Conservation (phyloP, 257 asterid species). For the Przewalskia tangutica region DNA sequence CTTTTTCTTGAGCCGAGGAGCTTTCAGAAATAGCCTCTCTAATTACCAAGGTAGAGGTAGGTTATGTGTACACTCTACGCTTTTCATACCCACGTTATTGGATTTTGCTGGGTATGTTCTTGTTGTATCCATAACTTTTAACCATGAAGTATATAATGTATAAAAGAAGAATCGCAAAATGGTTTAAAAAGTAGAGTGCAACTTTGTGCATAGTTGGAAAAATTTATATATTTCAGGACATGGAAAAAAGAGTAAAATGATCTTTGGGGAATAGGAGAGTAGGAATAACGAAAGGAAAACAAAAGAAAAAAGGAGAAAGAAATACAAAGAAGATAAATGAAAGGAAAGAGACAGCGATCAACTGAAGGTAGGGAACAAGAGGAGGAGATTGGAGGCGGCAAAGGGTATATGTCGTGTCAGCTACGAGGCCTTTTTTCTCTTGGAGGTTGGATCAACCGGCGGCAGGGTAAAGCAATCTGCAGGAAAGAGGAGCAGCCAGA, state of each 20-base stretch:
- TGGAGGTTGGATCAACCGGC: neutral
- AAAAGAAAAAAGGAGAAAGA: neutral
- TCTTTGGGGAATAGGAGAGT: neutral
- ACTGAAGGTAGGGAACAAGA: neutral
- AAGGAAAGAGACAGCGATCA: neutral
- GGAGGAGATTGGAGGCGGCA: neutral
- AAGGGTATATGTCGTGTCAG: neutral
- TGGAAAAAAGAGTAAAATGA: neutral
- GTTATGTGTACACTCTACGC: too few relatives aligned
- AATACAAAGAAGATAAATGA: neutral
- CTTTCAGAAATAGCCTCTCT: too few relatives aligned
- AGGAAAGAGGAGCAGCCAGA: neutral
- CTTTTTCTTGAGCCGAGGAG: too few relatives aligned
- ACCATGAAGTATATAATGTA: neutral
- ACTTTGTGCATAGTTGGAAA: neutral
- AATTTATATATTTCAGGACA: neutral
- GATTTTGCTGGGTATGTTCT: too few relatives aligned
- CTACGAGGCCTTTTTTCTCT: neutral
- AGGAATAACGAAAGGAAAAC: neutral
- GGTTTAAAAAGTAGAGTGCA: neutral
- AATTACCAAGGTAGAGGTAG: too few relatives aligned
- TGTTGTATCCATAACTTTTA: neutral
- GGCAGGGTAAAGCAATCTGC: neutral
- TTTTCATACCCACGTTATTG: too few relatives aligned
- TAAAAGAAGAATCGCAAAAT: neutral